Conservation (phyloP, 2,329 filamentous ascomycete species). For the Parasarocladium wereldwijsianum region DNA sequence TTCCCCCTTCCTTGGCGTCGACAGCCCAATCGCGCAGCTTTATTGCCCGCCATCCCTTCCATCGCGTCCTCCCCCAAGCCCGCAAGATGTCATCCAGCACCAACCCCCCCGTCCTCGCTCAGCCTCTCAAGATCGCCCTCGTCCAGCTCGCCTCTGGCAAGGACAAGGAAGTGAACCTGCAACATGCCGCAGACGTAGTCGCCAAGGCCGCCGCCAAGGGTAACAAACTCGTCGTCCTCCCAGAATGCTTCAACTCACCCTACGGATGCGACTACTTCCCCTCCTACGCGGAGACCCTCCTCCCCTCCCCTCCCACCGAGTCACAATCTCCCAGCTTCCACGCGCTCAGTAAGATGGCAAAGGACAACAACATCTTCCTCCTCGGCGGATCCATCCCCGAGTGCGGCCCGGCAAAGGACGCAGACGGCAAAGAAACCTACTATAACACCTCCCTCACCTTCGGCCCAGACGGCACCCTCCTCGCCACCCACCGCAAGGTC, state of each 20-base stretch:
- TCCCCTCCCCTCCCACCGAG: conserved; percentile 55
- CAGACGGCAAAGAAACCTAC: conserved; percentile 38
- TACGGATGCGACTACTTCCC: conserved; percentile 88
- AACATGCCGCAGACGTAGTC: conserved; percentile 67
- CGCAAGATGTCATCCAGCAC: no score
- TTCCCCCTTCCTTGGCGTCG: no score
- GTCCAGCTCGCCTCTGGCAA: conserved; percentile 68
- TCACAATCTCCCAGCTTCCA: conserved; percentile 72
- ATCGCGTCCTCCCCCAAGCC: no score
- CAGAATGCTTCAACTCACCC: conserved; percentile 98
- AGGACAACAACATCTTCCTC: conserved; percentile 65
- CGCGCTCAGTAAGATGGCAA: conserved; percentile 65
- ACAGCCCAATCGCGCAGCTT: no score
- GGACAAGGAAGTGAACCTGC: conserved; percentile 76
- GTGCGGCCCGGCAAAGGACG: conserved; percentile 27
- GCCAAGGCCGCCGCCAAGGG: conserved; percentile 62
- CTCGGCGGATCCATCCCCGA: conserved; percentile 91
- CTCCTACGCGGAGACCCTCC: conserved; percentile 78
- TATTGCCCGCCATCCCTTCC: no score
- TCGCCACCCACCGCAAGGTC: conserved; percentile 85
- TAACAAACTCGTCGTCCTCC: conserved; percentile 77
- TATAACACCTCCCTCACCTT: conserved; percentile 91
- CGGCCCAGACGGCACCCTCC: conserved; percentile 57
- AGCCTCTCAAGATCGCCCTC: conserved; percentile 65
- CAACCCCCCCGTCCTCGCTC: conserved; percentile 43